These are phyloP conservation scores for Blastomyces silverae DNA, from an alignment of 2,329 filamentous ascomycete genomes.

Conservation along the genomic window DNA sequence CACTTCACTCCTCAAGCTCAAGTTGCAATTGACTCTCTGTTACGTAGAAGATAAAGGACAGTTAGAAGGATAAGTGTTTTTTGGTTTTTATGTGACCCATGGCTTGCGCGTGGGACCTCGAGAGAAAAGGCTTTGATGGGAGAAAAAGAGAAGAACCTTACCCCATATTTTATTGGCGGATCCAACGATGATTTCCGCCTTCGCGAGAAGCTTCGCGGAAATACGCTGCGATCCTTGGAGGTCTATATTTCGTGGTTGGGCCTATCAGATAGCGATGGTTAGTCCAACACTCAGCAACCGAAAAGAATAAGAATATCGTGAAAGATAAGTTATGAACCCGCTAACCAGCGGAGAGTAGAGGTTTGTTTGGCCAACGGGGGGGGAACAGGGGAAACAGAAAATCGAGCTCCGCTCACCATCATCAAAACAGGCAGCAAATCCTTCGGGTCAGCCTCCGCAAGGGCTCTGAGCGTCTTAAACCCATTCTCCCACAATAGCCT, in stretches of 20 bases:
- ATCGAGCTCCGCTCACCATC: conserved; percentile 47
- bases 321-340: neutral
- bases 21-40: conserved; percentile 12
- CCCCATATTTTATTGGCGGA: conserved; percentile 65
- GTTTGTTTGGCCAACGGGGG: neutral
- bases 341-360: neutral
- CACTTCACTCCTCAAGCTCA: conserved; percentile 2
- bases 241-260: conserved; percentile 56
- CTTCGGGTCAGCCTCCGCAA: conserved; percentile 62
- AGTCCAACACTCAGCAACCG: neutral
- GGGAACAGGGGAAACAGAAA: neutral
- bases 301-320: neutral
- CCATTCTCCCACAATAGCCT: conserved; percentile 70
- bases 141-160: conserved; percentile 22
- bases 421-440: conserved; percentile 66
- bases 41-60: neutral
- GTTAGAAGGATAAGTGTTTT: neutral
- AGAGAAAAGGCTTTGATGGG: neutral
- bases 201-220: conserved; percentile 57
- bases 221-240: conserved; percentile 52
- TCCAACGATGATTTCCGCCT: conserved; percentile 61
- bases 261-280: conserved; percentile 36
- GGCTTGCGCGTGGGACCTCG: neutral
- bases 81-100: neutral
- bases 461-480: conserved; percentile 58